Percentiles rank a stretch among this genome's conserved stretches.
These are phyloP conservation scores for Podila epigama DNA, from an alignment of 192 early-diverging fungal species.

Conservation along the genomic window DNA sequence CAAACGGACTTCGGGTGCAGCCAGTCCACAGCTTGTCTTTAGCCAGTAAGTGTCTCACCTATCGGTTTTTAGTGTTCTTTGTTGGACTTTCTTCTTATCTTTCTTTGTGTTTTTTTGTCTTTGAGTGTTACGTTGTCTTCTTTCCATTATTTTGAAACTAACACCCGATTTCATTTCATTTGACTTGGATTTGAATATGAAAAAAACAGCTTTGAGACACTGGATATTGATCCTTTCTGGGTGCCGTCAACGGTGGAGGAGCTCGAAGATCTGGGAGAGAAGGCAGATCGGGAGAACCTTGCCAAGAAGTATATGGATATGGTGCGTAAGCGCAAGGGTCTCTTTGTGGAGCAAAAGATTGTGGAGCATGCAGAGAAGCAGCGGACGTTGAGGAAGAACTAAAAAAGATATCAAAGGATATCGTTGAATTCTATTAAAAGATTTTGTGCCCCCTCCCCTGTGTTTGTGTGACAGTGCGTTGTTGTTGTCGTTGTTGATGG, in stretches of 20 bases:
- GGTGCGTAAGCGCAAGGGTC: conserved; percentile 92
- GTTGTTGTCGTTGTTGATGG: too few species aligned
- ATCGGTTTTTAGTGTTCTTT: conserved; percentile 48
- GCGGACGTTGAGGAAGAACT: conserved; percentile 78
- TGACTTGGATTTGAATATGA: too few species aligned
- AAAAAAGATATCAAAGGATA: conserved; percentile 9
- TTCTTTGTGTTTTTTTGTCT: too few species aligned
- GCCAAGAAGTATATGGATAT: conserved; percentile 97
- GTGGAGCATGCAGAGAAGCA: conserved; percentile 90
- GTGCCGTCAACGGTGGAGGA: conserved; percentile 97
- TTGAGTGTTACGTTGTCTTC: too few species aligned
- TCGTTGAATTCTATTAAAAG: neutral
- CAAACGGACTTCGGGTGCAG: conserved; percentile 94
- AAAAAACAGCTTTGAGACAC: conserved; percentile 89
- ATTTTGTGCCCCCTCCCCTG: neutral
- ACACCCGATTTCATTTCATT: too few species aligned
- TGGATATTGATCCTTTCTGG: conserved; percentile 98
- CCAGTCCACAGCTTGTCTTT: conserved; percentile 95
- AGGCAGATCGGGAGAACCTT: conserved; percentile 94
- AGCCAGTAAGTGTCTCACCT: too few species aligned
- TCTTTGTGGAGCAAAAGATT: conserved; percentile 94
- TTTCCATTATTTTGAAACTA: too few species aligned
- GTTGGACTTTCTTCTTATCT: too few species aligned
- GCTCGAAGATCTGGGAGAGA: conserved; percentile 97
- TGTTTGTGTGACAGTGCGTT: neutral